These are phyloP conservation scores for Phytophthora melonis DNA, from an alignment of 352 stramenopile genomes.

Conservation along the genomic window DNA sequence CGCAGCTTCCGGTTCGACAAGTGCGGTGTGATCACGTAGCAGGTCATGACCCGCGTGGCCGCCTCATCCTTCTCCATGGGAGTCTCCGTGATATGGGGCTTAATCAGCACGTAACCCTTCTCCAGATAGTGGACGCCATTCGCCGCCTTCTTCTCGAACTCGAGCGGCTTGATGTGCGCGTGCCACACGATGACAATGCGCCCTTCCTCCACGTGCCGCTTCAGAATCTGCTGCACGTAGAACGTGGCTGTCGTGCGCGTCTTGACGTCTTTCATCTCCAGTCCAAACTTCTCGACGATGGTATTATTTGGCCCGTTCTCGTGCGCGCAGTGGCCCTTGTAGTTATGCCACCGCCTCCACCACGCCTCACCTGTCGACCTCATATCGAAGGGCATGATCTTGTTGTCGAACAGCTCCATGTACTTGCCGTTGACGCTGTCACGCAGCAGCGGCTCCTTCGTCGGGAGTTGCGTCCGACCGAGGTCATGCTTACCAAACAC, in stretches of 20 bases:
- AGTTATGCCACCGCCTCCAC: constrained; percentile 47
- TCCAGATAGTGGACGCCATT: constrained; percentile 53
- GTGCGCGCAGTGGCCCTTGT: constrained; percentile 35
- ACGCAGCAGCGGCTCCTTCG: constrained; percentile 38
- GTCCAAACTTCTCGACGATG: constrained; percentile 61
- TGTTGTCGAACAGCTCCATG: constrained; percentile 51
- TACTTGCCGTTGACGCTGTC: constrained; percentile 55
- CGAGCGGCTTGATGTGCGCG: constrained; percentile 59
- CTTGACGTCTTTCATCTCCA: constrained; percentile 59
- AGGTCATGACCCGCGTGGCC: constrained; percentile 56
- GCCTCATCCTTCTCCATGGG: constrained; percentile 15
- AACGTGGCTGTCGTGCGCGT: constrained; percentile 61
- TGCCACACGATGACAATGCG: constrained; percentile 72
- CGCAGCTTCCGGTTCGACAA: constrained; percentile 38
- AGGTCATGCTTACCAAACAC: constrained; percentile 38
- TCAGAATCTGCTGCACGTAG: constrained; percentile 64
- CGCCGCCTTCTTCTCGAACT: constrained; percentile 53
- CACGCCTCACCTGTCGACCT: constrained; percentile 40
- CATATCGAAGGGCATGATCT: constrained; percentile 54
- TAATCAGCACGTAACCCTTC: constrained; percentile 68
- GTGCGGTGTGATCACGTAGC: constrained; percentile 57
- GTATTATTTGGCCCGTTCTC: constrained; percentile 53
- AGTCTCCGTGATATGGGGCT: constrained; percentile 33
- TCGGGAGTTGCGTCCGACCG: constrained; percentile 28
- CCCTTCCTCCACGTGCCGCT: constrained; percentile 56